Evolutionary conservation across 2,329 filamentous ascomycete species (phyloP), one percentile per base, ranked within the genome.

Genomic region (Stylonectria norvegica): DNA sequence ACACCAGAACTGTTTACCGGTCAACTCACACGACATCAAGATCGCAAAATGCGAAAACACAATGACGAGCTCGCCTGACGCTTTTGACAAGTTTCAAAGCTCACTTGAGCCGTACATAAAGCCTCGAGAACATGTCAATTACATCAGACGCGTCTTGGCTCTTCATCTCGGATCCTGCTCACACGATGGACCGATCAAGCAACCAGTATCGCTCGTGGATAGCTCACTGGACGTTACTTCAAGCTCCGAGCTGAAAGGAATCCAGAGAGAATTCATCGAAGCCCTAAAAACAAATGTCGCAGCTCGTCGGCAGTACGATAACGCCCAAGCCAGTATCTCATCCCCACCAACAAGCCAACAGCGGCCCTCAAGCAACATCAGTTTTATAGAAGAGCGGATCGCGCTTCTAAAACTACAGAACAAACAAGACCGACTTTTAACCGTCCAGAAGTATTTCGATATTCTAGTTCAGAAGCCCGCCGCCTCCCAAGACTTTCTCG

Each of bases 251-350:
- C 53, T 71, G 0, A 68, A 65, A 22, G 78, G 75, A 1, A 55
- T 73, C 12, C 73, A 78, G 35, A 69, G 66, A 49, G 71, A 76
- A 22, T 84, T 81, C 47, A 54, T 81, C 20, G 70, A 73, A 33
- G 76, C 75, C 2, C 55, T 81, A 5, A 66, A 67, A 41, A 70
- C 68, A 14, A 79, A 82, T 50, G 47, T 73, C 12, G 68, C 70
- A 36, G 77, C 78, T 1, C 68, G 68, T 15, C 63, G 65, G 25
- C 69, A 75, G 34, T 77, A 76, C 47, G 61, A 68, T 14, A 57
- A 60, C 19, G 59, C 60, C 7, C 54, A 61, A n/a, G 43, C 49
- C 7, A 50, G 49, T 29, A 17, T 39, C n/a, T 18, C 45, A 7
- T 42, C 45, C 27, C 37, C 47, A 9, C 22, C 41, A 5, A 48